Percentiles rank a stretch among this genome's conserved stretches.
These are phyloP conservation scores for Pseudogymnoascus sp. DNA, from an alignment of 2,329 filamentous ascomycete genomes.

Conservation along the genomic window DNA sequence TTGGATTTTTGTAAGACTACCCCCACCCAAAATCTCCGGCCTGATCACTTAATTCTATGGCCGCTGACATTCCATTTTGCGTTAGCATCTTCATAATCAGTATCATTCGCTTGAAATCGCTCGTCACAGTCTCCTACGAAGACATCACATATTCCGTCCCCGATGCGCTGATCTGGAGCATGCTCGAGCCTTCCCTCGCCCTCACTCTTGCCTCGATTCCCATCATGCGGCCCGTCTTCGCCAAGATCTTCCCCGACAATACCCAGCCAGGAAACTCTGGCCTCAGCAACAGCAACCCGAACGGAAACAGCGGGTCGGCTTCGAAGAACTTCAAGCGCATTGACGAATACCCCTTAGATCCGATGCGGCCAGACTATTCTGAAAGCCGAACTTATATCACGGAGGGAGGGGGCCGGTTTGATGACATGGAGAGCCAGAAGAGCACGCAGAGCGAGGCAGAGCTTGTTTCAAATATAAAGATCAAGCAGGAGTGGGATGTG, in stretches of 20 bases:
- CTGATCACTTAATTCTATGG: not conserved
- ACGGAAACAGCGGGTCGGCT: not conserved
- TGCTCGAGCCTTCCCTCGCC: conserved; percentile 6
- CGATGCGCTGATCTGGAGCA: conserved; percentile 21
- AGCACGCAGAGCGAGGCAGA: not conserved
- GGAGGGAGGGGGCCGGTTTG: not conserved
- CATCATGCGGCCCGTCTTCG: not conserved
- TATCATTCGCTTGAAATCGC: conserved; percentile 19
- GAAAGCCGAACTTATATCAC: not conserved
- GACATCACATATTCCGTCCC: conserved; percentile 21
- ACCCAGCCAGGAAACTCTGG: not conserved
- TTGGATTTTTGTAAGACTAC: conserved; percentile 35
- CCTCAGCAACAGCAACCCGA: not conserved
- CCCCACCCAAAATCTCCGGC: not conserved
- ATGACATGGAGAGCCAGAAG: not conserved
- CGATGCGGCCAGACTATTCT: not conserved
- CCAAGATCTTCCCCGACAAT: not conserved
- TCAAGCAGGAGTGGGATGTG: not conserved
- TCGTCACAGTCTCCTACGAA: conserved; percentile 21
- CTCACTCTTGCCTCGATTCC: conserved; percentile 7
- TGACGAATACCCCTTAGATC: not conserved
- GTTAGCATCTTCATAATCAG: conserved; percentile 21
- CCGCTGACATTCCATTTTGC: not conserved
- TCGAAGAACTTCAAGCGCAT: not conserved
- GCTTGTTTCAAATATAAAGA: not conserved